A percentile compares a stretch with the other conserved stretches of the same genome.
These are phyloP conservation scores for Turnera subulata DNA, from an alignment of 345 rosid species.

Conservation along the genomic window DNA sequence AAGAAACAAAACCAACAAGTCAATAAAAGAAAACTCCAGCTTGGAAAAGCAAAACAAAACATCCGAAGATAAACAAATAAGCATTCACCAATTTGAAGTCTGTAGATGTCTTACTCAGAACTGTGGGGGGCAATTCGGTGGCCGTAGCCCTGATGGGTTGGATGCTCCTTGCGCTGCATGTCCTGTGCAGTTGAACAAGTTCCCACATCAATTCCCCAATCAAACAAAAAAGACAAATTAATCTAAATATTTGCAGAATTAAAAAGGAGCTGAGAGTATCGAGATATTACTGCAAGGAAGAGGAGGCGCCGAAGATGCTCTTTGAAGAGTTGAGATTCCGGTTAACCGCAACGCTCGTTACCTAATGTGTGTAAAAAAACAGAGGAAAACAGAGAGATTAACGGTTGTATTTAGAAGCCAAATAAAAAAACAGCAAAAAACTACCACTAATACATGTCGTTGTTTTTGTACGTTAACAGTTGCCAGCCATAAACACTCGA, in stretches of 20 bases:
- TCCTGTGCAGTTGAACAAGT: conserved; percentile 29
- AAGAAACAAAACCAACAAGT: conserved; percentile 15
- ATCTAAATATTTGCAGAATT: background rate
- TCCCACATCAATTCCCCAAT: background rate
- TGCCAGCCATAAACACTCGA: no score
- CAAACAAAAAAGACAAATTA: background rate
- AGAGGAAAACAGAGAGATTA: no score
- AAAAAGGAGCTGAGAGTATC: background rate
- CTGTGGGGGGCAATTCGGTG: conserved; percentile 55
- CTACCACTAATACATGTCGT: no score
- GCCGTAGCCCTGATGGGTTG: conserved; percentile 83
- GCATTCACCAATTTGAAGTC: background rate
- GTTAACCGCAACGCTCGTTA: conserved; percentile 24
- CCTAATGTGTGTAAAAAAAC: conserved; percentile 28
- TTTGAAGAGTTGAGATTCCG: conserved; percentile 27
- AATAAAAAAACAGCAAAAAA: no score
- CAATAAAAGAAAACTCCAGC: conserved; percentile 15
- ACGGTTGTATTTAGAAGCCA: no score
- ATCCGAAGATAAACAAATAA: background rate
- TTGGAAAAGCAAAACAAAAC: no score
- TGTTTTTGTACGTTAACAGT: no score
- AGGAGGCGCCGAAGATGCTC: conserved; percentile 41
- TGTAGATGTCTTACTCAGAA: conserved; percentile 46
- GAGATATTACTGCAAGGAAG: conserved; percentile 45
- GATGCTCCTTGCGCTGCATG: conserved; percentile 34